Percentiles rank a stretch among this genome's conserved stretches.
Conservation (phyloP, 1,284 basidiomycete species). For the Heterobasidion occidentale region DNA sequence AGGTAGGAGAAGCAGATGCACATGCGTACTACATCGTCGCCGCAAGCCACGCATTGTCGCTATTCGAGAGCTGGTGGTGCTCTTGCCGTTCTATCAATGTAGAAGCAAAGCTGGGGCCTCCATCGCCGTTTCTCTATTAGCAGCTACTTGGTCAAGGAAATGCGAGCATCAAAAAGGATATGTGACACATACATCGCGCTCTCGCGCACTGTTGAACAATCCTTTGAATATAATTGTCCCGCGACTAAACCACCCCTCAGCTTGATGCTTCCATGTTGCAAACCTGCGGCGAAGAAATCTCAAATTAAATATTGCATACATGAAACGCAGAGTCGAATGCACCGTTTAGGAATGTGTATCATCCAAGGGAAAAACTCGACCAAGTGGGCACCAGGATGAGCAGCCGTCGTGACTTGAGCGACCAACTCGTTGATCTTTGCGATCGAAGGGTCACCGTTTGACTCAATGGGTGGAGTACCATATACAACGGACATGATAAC, state of each 20-base stretch:
- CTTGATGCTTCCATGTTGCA: slow-evolving; percentile 6
- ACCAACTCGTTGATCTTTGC: not conserved
- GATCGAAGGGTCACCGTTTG: not conserved
- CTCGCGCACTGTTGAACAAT: slow-evolving; percentile 2
- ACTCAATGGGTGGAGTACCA: not conserved
- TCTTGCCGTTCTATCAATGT: not conserved
- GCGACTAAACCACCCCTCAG: not conserved
- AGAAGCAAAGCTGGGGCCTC: slow-evolving; percentile 2
- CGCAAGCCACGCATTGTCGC: slow-evolving; percentile 5
- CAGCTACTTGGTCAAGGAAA: not conserved
- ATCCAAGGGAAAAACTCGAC: slow-evolving; percentile 5
- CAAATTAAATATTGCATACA: slow-evolving; percentile 4
- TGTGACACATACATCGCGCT: slow-evolving; percentile 1
- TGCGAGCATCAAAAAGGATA: not conserved
- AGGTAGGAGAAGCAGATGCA: not conserved
- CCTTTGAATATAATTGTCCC: slow-evolving; percentile 3
- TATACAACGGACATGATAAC: slow-evolving; percentile 4
- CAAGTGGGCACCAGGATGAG: not conserved
- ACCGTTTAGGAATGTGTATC: slow-evolving; percentile 3
- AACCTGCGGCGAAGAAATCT: not conserved
- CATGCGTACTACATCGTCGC: slow-evolving; percentile 4
- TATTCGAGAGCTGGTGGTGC: not conserved
- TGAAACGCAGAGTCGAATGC: not conserved
- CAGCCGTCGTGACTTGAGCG: not conserved
- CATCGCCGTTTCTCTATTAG: slow-evolving; percentile 1